Percentiles rank a stretch among this genome's conserved stretches.
Evolutionary conservation across 2,329 filamentous ascomycete genomes (phyloP).

Genomic region (Scedosporium minutisporum): DNA sequence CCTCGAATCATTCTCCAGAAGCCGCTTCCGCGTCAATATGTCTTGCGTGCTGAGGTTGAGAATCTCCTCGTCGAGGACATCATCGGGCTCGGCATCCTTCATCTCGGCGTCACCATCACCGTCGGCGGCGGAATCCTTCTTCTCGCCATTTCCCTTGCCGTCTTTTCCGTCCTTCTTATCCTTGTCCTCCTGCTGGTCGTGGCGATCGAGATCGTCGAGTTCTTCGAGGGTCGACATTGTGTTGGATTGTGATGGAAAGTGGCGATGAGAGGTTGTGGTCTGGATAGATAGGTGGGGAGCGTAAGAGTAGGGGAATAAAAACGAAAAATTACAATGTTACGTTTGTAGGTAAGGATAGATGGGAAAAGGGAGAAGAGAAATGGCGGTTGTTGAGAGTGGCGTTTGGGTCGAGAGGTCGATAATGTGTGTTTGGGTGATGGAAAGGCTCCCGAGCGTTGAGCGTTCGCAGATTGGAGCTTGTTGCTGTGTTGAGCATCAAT

Average conservation of each 20-base stretch:
- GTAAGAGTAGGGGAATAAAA: not conserved
- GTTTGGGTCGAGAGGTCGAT: not conserved
- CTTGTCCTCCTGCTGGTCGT: constrained; percentile 58
- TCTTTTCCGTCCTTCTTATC: constrained; percentile 20
- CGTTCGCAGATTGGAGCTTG: no score
- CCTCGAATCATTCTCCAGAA: constrained; percentile 93
- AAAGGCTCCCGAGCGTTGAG: not conserved
- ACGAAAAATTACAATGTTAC: not conserved
- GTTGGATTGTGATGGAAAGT: constrained; percentile 11
- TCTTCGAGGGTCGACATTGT: constrained; percentile 86
- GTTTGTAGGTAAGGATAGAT: not conserved
- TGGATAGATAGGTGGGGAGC: not conserved
- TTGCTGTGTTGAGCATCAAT: not conserved
- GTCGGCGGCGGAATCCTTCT: constrained; percentile 38
- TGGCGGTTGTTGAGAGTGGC: not conserved
- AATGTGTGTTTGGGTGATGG: not conserved
- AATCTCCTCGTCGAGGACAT: constrained; percentile 87
- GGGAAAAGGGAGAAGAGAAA: not conserved
- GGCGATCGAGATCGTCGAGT: constrained; percentile 78
- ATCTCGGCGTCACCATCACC: constrained; percentile 75
- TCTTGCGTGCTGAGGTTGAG: constrained; percentile 88
- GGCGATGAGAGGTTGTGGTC: not conserved
- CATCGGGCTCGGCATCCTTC: constrained; percentile 68
- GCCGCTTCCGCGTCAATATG: constrained; percentile 78
- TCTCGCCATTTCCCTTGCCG: constrained; percentile 21